phyloP scores from a whole-genome alignment of 148 eudicot genomes.

The Cornus florida region DNA sequence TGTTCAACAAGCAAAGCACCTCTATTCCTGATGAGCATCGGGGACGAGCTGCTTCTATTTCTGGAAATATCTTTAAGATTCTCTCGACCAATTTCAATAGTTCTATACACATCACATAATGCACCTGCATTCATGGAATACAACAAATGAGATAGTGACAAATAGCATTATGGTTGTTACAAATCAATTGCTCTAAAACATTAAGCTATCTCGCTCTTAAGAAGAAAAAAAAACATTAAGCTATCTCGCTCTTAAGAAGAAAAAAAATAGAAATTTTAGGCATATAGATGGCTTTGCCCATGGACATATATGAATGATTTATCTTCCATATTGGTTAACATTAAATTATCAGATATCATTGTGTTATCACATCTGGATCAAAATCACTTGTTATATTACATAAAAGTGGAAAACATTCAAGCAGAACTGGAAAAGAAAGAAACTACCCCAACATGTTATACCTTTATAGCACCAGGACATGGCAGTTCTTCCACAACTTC shows the following conservation, averaged over 20 bases:
- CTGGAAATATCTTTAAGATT: slow-evolving; percentile 50
- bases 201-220: too few relatives aligned
- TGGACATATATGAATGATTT: not conserved
- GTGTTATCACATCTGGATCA: not conserved
- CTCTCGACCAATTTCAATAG: slow-evolving; percentile 46
- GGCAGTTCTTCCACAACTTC: slow-evolving; percentile 22
- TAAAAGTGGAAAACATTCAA: not conserved
- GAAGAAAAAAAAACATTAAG: too few relatives aligned
- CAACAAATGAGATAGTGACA: slow-evolving; percentile 3
- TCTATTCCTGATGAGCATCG: slow-evolving; percentile 66
- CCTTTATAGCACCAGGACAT: slow-evolving; percentile 48
- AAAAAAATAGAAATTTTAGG: too few relatives aligned
- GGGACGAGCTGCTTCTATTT: slow-evolving; percentile 79
- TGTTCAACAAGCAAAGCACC: slow-evolving; percentile 60
- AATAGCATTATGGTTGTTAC: not conserved
- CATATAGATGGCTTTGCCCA: not conserved
- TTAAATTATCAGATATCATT: not conserved
- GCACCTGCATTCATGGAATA: slow-evolving; percentile 56
- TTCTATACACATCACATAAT: slow-evolving; percentile 65
- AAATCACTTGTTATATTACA: not conserved
- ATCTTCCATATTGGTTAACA: not conserved
- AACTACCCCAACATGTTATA: slow-evolving; percentile 3
- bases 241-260: too few relatives aligned
- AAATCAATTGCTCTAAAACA: too few relatives aligned
- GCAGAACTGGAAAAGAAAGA: not conserved